Percentiles rank a stretch among this genome's conserved stretches.
These are phyloP conservation scores for Hibiscus mutabilis DNA, from an alignment of 345 rosid genomes.

Conservation along the genomic window DNA sequence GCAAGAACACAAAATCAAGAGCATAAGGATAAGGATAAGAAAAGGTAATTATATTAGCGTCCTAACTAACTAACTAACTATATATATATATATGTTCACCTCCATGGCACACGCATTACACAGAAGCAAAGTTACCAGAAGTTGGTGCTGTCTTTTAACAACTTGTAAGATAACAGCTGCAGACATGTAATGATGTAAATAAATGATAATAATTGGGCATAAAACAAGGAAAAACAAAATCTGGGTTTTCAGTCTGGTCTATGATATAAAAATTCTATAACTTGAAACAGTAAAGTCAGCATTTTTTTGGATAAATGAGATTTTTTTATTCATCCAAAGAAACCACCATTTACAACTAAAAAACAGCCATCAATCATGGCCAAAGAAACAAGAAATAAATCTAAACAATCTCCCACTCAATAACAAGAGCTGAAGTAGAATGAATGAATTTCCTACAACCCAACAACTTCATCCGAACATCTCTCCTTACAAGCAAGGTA, in stretches of 20 bases:
- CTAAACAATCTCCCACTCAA: no score
- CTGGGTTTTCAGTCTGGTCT: background rate
- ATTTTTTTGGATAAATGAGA: no score
- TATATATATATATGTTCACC: conserved; percentile 32
- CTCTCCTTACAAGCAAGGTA: no score
- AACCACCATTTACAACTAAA: no score
- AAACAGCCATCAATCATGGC: no score
- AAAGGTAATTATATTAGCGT: background rate
- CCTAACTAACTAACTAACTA: no score
- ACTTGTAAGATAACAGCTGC: conserved; percentile 70
- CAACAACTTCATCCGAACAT: no score
- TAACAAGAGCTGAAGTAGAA: no score
- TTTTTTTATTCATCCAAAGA: no score
- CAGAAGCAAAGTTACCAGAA: conserved; percentile 70
- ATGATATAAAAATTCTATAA: background rate
- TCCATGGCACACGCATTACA: conserved; percentile 86
- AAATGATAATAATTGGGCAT: background rate
- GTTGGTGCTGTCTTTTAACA: conserved; percentile 74
- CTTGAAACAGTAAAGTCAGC: background rate
- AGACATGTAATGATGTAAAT: background rate
- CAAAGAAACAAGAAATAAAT: no score
- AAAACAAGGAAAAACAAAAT: background rate
- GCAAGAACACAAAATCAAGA: conserved; percentile 17
- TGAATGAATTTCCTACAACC: no score
- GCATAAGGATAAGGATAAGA: background rate